Evolutionary conservation across 2,329 filamentous ascomycete species (phyloP).

Genomic region (Colletotrichum truncatum): DNA sequence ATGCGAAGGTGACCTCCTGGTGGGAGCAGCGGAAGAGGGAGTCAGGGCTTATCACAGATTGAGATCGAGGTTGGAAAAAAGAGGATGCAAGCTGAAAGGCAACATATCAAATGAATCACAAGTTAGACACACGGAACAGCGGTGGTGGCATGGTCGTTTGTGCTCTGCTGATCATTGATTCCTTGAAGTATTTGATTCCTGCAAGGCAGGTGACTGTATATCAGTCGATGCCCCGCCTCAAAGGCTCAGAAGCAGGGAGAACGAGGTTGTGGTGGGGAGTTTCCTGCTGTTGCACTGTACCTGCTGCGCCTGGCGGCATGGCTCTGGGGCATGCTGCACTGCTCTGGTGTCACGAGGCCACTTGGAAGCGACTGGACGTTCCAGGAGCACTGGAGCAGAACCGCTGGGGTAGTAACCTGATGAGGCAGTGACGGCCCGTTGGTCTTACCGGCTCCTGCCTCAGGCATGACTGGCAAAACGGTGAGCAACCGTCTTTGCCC

Average conservation of each 20-base stretch:
- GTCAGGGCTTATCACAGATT: not conserved
- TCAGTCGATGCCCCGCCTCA: slow-evolving; percentile 16
- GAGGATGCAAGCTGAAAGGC: not conserved
- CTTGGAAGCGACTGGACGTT: too few species aligned
- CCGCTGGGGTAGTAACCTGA: too few species aligned
- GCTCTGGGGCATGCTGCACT: too few species aligned
- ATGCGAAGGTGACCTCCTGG: not conserved
- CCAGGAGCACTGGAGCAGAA: too few species aligned
- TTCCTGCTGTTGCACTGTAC: not conserved
- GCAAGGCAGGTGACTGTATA: slow-evolving; percentile 8
- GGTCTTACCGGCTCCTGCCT: too few species aligned
- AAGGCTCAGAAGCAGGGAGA: not conserved
- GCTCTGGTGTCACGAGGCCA: too few species aligned
- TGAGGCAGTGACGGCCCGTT: too few species aligned
- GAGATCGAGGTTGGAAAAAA: not conserved
- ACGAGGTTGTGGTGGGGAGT: not conserved
- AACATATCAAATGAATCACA: not conserved
- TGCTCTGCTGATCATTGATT: slow-evolving; percentile 10
- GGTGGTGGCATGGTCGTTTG: not conserved
- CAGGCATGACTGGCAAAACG: too few species aligned
- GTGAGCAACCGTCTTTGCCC: too few species aligned
- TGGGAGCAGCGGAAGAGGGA: too few species aligned
- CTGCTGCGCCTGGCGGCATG: not conserved
- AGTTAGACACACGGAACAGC: not conserved
- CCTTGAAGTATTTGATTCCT: not conserved